Evolutionary conservation across 345 rosid genomes (phyloP).

Genomic region (Acer negundo): DNA sequence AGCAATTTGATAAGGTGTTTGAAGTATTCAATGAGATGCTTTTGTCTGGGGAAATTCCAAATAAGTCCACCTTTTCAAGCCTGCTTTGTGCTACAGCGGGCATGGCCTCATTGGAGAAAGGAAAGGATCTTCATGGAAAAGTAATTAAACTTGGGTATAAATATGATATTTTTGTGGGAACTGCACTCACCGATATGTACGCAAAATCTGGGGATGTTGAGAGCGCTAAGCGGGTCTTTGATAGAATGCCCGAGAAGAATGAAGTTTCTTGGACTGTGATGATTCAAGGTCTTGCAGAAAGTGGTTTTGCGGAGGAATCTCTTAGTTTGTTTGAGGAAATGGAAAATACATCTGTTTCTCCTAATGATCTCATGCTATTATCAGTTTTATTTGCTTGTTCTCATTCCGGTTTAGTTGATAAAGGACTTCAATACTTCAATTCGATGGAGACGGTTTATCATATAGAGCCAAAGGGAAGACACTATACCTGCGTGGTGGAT

Average conservation of each 20-base stretch:
- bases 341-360: slow-evolving; percentile 32
- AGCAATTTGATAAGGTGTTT: slow-evolving; percentile 43
- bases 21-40: slow-evolving; percentile 50
- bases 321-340: slow-evolving; percentile 48
- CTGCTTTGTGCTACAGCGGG: slow-evolving; percentile 52
- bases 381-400: slow-evolving; percentile 64
- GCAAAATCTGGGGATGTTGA: slow-evolving; percentile 64
- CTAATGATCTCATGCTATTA: slow-evolving; percentile 46
- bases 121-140: slow-evolving; percentile 61
- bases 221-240: slow-evolving; percentile 41
- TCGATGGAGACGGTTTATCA: slow-evolving; percentile 45
- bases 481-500: slow-evolving; percentile 56
- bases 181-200: slow-evolving; percentile 63
- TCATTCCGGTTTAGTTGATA: slow-evolving; percentile 50
- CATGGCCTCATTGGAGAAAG: slow-evolving; percentile 46
- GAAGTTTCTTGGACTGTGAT: slow-evolving; percentile 53
- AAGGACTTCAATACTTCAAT: slow-evolving; percentile 44
- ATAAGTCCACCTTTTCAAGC: slow-evolving; percentile 48
- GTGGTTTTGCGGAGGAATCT: slow-evolving; percentile 50
- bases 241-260: slow-evolving; percentile 42
- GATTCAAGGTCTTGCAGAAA: slow-evolving; percentile 63
- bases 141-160: slow-evolving; percentile 42
- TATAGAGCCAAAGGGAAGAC: slow-evolving; percentile 44
- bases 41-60: slow-evolving; percentile 42
- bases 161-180: slow-evolving; percentile 43